phyloP scores from a whole-genome alignment of 2,329 filamentous ascomycete genomes.

The Venturia asperata region DNA sequence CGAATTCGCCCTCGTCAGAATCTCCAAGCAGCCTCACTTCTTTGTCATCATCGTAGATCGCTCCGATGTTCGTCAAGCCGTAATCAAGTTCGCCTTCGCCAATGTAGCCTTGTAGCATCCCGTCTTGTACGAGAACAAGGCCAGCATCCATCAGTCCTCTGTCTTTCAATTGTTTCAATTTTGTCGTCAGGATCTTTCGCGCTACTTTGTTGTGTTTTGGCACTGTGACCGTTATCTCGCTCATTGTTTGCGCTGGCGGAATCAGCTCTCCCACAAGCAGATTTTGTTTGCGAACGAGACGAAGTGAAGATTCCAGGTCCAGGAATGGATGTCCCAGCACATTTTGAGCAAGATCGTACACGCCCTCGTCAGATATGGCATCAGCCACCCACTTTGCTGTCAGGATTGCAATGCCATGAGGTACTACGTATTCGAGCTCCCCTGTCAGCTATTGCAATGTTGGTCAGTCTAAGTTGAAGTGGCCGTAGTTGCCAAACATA shows the following conservation, averaged over 20 bases:
- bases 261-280: constrained; percentile 34
- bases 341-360: constrained; percentile 55
- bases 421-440: constrained; percentile 50
- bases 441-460: constrained; percentile 41
- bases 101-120: constrained; percentile 49
- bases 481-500: not conserved
- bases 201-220: constrained; percentile 40
- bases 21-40: constrained; percentile 36
- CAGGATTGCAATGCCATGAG: constrained; percentile 54
- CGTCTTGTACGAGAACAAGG: constrained; percentile 46
- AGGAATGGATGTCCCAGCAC: constrained; percentile 54
- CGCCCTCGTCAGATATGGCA: constrained; percentile 44
- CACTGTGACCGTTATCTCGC: constrained; percentile 47
- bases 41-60: constrained; percentile 29
- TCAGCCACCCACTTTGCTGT: constrained; percentile 55
- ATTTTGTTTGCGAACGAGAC: constrained; percentile 35
- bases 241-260: constrained; percentile 49
- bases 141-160: constrained; percentile 52
- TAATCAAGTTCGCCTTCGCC: constrained; percentile 49
- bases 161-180: constrained; percentile 41
- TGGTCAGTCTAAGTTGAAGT: not conserved
- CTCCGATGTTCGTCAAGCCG: constrained; percentile 32
- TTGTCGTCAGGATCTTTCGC: constrained; percentile 36
- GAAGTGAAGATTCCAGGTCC: constrained; percentile 45
- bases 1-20: constrained; percentile 31